Percentiles rank a stretch among this genome's conserved stretches.
These are phyloP conservation scores for Gossypium herbaceum DNA, from an alignment of 345 rosid species.

Conservation along the genomic window DNA sequence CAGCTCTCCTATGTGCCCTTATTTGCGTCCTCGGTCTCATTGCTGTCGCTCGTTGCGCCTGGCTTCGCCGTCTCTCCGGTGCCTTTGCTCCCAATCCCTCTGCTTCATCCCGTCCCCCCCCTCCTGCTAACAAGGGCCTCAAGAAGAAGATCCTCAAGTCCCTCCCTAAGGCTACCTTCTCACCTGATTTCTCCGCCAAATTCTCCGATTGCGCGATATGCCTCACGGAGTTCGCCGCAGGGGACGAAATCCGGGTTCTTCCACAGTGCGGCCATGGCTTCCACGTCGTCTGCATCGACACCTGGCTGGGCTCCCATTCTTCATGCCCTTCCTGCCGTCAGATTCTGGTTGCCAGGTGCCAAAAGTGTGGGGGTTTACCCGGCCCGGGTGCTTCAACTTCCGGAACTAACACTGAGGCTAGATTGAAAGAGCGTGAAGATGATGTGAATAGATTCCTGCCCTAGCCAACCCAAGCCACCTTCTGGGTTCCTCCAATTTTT, in stretches of 20 bases:
- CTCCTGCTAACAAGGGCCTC: constrained; percentile 70
- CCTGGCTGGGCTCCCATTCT: constrained; percentile 90
- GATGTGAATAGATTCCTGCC: constrained; percentile 41
- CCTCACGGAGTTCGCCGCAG: constrained; percentile 55
- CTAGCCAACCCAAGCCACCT: constrained; percentile 18
- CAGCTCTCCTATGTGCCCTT: constrained; percentile 82
- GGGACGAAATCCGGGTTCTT: constrained; percentile 77
- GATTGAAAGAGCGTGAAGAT: constrained; percentile 48
- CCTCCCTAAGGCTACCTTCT: constrained; percentile 59
- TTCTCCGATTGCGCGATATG: constrained; percentile 82
- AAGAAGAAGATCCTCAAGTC: constrained; percentile 78
- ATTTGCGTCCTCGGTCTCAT: constrained; percentile 81
- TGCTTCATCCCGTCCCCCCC: constrained; percentile 22
- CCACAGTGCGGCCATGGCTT: constrained; percentile 92
- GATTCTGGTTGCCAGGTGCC: constrained; percentile 55
- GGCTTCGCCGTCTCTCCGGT: constrained; percentile 75
- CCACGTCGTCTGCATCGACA: constrained; percentile 84
- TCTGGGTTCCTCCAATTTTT: not conserved
- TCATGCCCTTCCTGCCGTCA: constrained; percentile 96
- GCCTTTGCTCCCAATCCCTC: constrained; percentile 14
- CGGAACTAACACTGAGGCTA: constrained; percentile 31
- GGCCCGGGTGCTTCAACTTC: constrained; percentile 28
- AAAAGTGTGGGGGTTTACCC: constrained; percentile 73
- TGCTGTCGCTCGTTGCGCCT: constrained; percentile 81
- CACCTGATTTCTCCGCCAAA: constrained; percentile 40